These are phyloP conservation scores for Pythium phragmiticola DNA, from an alignment of 352 stramenopile genomes.

Conservation along the genomic window DNA sequence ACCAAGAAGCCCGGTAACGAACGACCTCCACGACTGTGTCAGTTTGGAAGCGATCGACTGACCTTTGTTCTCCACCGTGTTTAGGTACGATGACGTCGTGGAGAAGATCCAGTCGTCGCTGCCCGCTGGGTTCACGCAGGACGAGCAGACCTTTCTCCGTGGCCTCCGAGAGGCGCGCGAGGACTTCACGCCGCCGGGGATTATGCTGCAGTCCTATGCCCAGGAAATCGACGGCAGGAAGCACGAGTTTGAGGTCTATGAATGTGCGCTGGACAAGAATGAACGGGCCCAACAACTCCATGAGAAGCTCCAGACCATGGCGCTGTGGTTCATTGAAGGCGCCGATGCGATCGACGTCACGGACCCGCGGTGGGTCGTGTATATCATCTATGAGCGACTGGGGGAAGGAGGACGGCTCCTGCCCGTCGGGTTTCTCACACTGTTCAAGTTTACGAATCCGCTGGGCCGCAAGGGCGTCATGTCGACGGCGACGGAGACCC, in stretches of 20 bases:
- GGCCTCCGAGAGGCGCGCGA: slow-evolving; percentile 20
- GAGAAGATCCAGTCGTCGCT: slow-evolving; percentile 49
- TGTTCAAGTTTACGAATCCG: slow-evolving; percentile 85
- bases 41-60: neutral
- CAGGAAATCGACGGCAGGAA: slow-evolving; percentile 22
- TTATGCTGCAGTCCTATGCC: slow-evolving; percentile 42
- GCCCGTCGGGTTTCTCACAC: slow-evolving; percentile 69
- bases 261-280: slow-evolving; percentile 58
- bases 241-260: slow-evolving; percentile 66
- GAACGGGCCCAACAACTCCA: slow-evolving; percentile 51
- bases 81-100: slow-evolving; percentile 52
- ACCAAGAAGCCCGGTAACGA: slow-evolving; percentile 44
- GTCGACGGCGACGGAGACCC: slow-evolving; percentile 53
- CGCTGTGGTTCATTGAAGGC: slow-evolving; percentile 88
- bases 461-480: slow-evolving; percentile 48
- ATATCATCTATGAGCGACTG: slow-evolving; percentile 67
- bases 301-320: slow-evolving; percentile 65
- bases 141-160: slow-evolving; percentile 34
- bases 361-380: slow-evolving; percentile 75
- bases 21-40: neutral
- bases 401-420: slow-evolving; percentile 25
- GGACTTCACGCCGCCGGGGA: slow-evolving; percentile 42
- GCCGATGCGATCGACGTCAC: slow-evolving; percentile 71
- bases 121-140: slow-evolving; percentile 38
- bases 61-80: neutral